Percentiles rank a stretch among this genome's conserved stretches.
phyloP scores from a whole-genome alignment of 2,329 filamentous ascomycete genomes.

The Zopfia rhizophila region DNA sequence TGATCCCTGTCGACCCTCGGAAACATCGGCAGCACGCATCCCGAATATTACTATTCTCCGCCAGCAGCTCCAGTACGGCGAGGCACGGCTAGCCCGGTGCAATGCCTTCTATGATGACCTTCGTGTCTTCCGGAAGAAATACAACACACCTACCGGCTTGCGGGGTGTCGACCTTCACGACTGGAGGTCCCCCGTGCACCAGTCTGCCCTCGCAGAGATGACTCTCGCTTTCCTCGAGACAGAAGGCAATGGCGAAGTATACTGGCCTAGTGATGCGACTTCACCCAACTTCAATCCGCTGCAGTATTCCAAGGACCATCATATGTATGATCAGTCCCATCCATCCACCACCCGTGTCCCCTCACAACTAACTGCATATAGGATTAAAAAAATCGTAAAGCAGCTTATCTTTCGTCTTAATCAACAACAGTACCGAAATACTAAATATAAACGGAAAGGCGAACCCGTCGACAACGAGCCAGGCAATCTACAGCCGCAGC shows the following conservation, averaged over 20 bases:
- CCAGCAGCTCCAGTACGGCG: constrained; percentile 6
- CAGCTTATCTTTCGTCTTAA: constrained; percentile 13
- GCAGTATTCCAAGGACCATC: constrained; percentile 11
- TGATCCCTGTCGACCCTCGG: no score
- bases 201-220: constrained; percentile 6
- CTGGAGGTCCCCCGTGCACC: constrained; percentile 7
- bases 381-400: constrained; percentile 4
- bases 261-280: constrained; percentile 9
- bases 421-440: constrained; percentile 14
- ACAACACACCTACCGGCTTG: not conserved
- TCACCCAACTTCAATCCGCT: constrained; percentile 11
- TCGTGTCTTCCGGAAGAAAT: constrained; percentile 9
- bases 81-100: constrained; percentile 1
- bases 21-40: constrained; percentile 7
- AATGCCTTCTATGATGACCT: constrained; percentile 5
- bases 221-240: constrained; percentile 6
- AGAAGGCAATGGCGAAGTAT: constrained; percentile 6
- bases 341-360: not conserved
- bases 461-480: not conserved
- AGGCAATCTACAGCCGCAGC: not conserved
- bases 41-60: constrained; percentile 12
- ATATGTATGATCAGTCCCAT: constrained; percentile 7
- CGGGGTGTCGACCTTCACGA: constrained; percentile 5
- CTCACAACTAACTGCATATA: constrained; percentile 1
- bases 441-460: constrained; percentile 14